A percentile compares a stretch with the other conserved stretches of the same genome.
Evolutionary conservation across 2,329 filamentous ascomycete genomes (phyloP).

Genomic region (Ophiostoma ips): DNA sequence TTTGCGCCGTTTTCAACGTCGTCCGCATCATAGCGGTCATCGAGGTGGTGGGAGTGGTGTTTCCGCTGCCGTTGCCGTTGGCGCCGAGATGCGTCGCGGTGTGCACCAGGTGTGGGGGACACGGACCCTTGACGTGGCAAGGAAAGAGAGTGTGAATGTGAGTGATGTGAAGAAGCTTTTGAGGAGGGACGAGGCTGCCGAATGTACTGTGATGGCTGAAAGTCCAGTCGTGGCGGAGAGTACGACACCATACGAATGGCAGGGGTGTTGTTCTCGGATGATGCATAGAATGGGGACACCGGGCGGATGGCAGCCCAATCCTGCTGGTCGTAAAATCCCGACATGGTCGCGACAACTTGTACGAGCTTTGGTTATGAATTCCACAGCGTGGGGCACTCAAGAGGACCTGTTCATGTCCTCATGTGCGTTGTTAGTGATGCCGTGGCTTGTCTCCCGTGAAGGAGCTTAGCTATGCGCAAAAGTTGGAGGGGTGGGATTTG

Average conservation of each 20-base stretch:
- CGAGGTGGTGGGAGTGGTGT: neutral
- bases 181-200: neutral
- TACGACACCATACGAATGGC: slow-evolving; percentile 35
- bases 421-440: slow-evolving; percentile 1
- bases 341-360: slow-evolving; percentile 6
- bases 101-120: neutral
- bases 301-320: slow-evolving; percentile 9
- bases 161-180: slow-evolving; percentile 2
- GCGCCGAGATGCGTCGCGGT: slow-evolving; percentile 3
- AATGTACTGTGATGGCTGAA: slow-evolving; percentile 4
- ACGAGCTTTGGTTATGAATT: neutral
- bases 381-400: slow-evolving; percentile 6
- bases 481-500: too few relatives aligned
- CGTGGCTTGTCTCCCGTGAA: neutral
- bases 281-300: slow-evolving; percentile 23
- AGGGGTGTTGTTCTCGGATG: slow-evolving; percentile 27
- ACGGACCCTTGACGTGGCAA: neutral
- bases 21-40: neutral
- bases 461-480: neutral
- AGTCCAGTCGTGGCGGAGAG: slow-evolving; percentile 28
- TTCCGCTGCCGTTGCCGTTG: slow-evolving; percentile 4
- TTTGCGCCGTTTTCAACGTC: neutral
- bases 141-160: neutral
- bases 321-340: slow-evolving; percentile 2
- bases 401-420: slow-evolving; percentile 9